phyloP scores from a whole-genome alignment of 305 asterid species.

The Fraxinus platypoda region DNA sequence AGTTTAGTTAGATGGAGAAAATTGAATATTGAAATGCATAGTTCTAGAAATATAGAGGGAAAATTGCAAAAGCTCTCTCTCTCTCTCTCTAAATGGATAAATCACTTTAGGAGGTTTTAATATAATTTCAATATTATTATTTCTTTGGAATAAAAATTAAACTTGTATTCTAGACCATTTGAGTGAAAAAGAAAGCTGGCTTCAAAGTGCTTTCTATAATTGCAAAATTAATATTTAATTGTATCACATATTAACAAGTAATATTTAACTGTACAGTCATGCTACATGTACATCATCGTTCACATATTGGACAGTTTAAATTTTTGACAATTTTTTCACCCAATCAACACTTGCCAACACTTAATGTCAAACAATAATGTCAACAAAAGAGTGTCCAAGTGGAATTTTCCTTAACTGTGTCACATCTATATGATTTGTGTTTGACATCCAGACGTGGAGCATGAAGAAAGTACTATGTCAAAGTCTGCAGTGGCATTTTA shows the following conservation, averaged over 20 bases:
- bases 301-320: background rate
- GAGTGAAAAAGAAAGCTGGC: conserved; percentile 5
- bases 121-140: background rate
- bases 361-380: too few species aligned
- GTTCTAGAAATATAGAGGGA: background rate
- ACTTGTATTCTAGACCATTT: background rate
- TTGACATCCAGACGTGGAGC: background rate
- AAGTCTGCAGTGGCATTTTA: background rate
- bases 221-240: background rate
- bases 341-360: too few species aligned
- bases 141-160: background rate
- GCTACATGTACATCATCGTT: too few species aligned
- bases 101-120: background rate
- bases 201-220: conserved; percentile 7
- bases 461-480: background rate
- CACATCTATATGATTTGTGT: background rate
- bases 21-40: background rate
- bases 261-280: background rate
- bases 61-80: too few species aligned
- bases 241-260: background rate
- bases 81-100: too few species aligned
- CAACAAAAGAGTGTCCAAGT: too few species aligned
- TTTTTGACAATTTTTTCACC: too few species aligned
- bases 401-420: too few species aligned
- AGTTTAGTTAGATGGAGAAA: too few species aligned